Evolutionary conservation across 495 filamentous ascomycete species (phyloP).

Genomic region (Zalerion maritima): DNA sequence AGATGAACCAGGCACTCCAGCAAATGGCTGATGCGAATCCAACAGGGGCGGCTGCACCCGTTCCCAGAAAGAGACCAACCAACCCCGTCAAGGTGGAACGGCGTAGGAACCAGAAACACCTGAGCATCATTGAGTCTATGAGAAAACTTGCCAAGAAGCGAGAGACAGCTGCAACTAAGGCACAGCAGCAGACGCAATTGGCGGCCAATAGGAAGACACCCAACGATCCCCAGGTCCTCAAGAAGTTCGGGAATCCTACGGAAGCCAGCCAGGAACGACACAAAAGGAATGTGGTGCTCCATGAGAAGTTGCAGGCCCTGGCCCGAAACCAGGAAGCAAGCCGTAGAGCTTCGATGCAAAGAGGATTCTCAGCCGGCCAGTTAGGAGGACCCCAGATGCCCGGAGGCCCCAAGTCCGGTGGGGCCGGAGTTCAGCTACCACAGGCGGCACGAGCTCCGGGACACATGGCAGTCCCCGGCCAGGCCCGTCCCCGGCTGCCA

Average conservation of each 20-base stretch:
- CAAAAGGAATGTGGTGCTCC: slow-evolving; percentile 6
- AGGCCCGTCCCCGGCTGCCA: slow-evolving; percentile 23
- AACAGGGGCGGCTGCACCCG: slow-evolving; percentile 40
- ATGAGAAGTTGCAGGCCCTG: slow-evolving; percentile 13
- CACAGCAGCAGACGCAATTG: slow-evolving; percentile 58
- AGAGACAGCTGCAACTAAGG: slow-evolving; percentile 71
- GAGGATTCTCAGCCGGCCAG: too few relatives aligned
- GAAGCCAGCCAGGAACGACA: slow-evolving; percentile 16
- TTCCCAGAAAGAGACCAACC: slow-evolving; percentile 44
- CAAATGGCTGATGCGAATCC: slow-evolving; percentile 40
- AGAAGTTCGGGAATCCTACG: too few relatives aligned
- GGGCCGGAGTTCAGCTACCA: too few relatives aligned
- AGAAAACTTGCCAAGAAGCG: slow-evolving; percentile 88
- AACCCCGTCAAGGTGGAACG: slow-evolving; percentile 72
- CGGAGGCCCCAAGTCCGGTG: too few relatives aligned
- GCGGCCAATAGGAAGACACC: slow-evolving; percentile 58
- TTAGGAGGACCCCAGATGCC: too few relatives aligned
- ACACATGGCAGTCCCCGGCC: slow-evolving; percentile 21
- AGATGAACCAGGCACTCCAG: slow-evolving; percentile 42
- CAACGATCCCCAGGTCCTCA: slow-evolving; percentile 59
- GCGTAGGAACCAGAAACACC: slow-evolving; percentile 65
- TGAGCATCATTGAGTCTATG: slow-evolving; percentile 86
- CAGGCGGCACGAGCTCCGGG: too few relatives aligned
- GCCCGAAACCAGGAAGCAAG: slow-evolving; percentile 12
- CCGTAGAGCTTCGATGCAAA: too few relatives aligned